A percentile compares a stretch with the other conserved stretches of the same genome.
These are phyloP conservation scores for Naumovozyma baii DNA, from an alignment of 805 yeast species.

Conservation along the genomic window DNA sequence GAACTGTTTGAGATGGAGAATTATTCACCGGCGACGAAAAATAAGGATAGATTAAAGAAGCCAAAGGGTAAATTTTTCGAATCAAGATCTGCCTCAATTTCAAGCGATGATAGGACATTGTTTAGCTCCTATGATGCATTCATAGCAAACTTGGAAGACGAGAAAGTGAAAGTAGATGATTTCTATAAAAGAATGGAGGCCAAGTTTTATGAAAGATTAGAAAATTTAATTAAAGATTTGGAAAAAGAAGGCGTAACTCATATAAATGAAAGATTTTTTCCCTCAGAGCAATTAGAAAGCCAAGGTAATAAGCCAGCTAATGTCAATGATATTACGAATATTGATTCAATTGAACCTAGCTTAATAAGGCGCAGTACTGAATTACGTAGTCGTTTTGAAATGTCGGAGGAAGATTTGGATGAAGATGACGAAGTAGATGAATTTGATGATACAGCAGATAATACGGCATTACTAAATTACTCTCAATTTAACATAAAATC, in stretches of 20 bases:
- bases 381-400: constrained; percentile 1
- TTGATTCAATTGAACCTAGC: background rate
- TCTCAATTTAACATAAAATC: constrained; percentile 40
- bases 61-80: constrained; percentile 13
- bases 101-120: constrained; percentile 19
- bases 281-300: background rate
- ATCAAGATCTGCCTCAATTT: constrained; percentile 9
- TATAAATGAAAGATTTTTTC: background rate
- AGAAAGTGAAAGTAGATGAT: constrained; percentile 42
- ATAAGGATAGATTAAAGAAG: constrained; percentile 7
- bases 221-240: constrained; percentile 40
- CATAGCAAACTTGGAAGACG: constrained; percentile 37
- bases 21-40: constrained; percentile 2
- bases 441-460: constrained; percentile 30
- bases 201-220: constrained; percentile 38
- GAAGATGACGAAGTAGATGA: constrained; percentile 33
- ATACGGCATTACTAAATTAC: constrained; percentile 42
- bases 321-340: background rate
- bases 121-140: constrained; percentile 37
- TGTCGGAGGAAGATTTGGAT: constrained; percentile 19
- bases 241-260: constrained; percentile 27
- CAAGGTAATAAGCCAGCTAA: background rate
- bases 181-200: constrained; percentile 42
- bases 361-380: background rate
- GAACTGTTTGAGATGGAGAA: constrained; percentile 24